Evolutionary conservation across 306 rosid species (phyloP), one percentile per base, ranked within the genome.

Genomic region (Ceratonia siliqua): DNA sequence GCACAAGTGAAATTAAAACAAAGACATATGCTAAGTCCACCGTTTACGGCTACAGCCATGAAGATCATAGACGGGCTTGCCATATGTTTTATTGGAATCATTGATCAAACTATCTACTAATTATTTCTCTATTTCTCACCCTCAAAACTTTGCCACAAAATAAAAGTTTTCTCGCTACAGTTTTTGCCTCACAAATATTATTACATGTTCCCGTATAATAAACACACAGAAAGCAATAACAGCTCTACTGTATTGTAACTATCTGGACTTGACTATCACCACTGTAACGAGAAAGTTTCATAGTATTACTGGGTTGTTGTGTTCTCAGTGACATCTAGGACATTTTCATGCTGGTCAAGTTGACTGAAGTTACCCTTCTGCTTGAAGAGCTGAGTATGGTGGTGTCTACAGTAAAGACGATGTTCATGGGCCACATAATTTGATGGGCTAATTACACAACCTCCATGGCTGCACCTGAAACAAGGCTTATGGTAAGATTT

Each of bases 311-410:
- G 79, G 2, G 61, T 54, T 64, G 57, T 72, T n/a, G 71, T 27
- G 72, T 72, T 87, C 87, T 89, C 81, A 48, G 87, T 65, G 58
- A 67, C 76, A 39, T 6, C 87, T 67, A 79, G 28, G 24, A 56
- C 80, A 72, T 33, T 72, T 69, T 80, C 87, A 68, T 70, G 85
- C 73, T 80, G 88, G 74, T 72, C 89, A 42, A 95, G 80, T 81
- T 92, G 92, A 84, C 92, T 95, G 87, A 92, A 95, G 84, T 92
- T 86, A 5, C 99, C 99, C 80, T 92, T 95, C 67, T 85, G 88
- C 85, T 83, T 95, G 87, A 92, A 95, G 73, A 95, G 92, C 74
- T 95, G 99, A 81, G 81, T 83, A 54, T 92, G 96, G 82, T 95
- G 99, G 58, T 92, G 98, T 86, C 81, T 92, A 45, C 99, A 95